A percentile compares a stretch with the other conserved stretches of the same genome.
These are phyloP conservation scores for Aspergillus tanneri DNA, from an alignment of 2,329 filamentous ascomycete genomes.

Conservation along the genomic window DNA sequence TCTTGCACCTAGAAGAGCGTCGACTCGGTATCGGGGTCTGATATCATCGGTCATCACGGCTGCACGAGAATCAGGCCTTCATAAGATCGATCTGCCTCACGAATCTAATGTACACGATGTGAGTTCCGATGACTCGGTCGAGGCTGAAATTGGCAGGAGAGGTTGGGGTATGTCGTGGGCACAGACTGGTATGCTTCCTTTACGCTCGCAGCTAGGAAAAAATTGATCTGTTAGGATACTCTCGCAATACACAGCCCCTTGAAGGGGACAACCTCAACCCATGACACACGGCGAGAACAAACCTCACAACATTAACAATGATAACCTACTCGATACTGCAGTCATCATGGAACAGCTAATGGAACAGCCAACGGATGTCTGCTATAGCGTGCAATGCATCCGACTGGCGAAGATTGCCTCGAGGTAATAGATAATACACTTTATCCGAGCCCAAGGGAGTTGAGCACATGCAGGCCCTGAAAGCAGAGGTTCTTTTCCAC, in stretches of 20 bases:
- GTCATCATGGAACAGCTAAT: conserved; percentile 17
- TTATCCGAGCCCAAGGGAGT: conserved; percentile 19
- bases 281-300: conserved; percentile 40
- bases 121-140: conserved; percentile 25
- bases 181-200: conserved; percentile 36
- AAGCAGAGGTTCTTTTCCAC: conserved; percentile 3
- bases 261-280: conserved; percentile 37
- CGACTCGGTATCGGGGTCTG: conserved; percentile 33
- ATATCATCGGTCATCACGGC: conserved; percentile 32
- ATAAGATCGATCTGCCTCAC: conserved; percentile 21
- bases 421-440: conserved; percentile 37
- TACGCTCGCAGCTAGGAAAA: neutral
- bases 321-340: conserved; percentile 33
- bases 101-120: conserved; percentile 12
- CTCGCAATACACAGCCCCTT: conserved; percentile 34
- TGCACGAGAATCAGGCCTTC: conserved; percentile 18
- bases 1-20: conserved; percentile 37
- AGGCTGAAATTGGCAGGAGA: conserved; percentile 39
- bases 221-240: conserved; percentile 21
- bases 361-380: conserved; percentile 38
- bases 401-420: conserved; percentile 39
- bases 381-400: conserved; percentile 39
- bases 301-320: conserved; percentile 39
- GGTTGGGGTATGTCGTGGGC: conserved; percentile 43
- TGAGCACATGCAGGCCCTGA: conserved; percentile 32